phyloP scores from a whole-genome alignment of 2,329 filamentous ascomycete species.

The Cercospora brassicicola region DNA sequence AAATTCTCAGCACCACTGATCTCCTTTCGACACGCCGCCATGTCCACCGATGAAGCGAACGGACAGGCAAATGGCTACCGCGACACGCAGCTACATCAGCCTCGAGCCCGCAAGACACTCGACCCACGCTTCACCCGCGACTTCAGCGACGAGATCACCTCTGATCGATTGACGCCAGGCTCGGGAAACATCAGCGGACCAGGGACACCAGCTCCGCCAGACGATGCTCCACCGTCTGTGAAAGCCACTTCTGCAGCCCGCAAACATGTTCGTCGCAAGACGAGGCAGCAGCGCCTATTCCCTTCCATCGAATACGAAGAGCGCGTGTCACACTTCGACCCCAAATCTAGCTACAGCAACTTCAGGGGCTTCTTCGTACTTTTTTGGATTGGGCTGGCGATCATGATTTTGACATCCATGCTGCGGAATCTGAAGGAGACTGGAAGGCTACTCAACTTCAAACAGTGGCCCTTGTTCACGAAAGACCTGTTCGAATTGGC shows the following conservation, averaged over 20 bases:
- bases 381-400: slow-evolving; percentile 95
- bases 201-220: slow-evolving; percentile 70
- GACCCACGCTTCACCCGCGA: slow-evolving; percentile 27
- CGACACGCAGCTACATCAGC: slow-evolving; percentile 13
- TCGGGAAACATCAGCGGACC: slow-evolving; percentile 47
- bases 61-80: slow-evolving; percentile 21
- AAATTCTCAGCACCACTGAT: neutral
- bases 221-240: slow-evolving; percentile 89
- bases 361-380: slow-evolving; percentile 97
- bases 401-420: slow-evolving; percentile 96
- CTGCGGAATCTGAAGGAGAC: slow-evolving; percentile 92
- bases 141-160: slow-evolving; percentile 20
- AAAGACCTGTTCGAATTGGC: slow-evolving; percentile 86
- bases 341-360: slow-evolving; percentile 84
- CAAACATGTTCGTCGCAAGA: slow-evolving; percentile 66
- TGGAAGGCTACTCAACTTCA: slow-evolving; percentile 77
- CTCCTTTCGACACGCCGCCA: neutral
- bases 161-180: slow-evolving; percentile 15
- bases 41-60: slow-evolving; percentile 18
- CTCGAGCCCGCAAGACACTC: slow-evolving; percentile 33
- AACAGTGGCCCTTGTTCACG: slow-evolving; percentile 86
- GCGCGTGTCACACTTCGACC: slow-evolving; percentile 93
- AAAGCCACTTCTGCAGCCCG: slow-evolving; percentile 82
- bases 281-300: slow-evolving; percentile 76
- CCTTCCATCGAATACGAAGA: slow-evolving; percentile 89